Base-by-base conservation (phyloP, 352 stramenopile species). In the Pythium phragmiticola region DNA sequence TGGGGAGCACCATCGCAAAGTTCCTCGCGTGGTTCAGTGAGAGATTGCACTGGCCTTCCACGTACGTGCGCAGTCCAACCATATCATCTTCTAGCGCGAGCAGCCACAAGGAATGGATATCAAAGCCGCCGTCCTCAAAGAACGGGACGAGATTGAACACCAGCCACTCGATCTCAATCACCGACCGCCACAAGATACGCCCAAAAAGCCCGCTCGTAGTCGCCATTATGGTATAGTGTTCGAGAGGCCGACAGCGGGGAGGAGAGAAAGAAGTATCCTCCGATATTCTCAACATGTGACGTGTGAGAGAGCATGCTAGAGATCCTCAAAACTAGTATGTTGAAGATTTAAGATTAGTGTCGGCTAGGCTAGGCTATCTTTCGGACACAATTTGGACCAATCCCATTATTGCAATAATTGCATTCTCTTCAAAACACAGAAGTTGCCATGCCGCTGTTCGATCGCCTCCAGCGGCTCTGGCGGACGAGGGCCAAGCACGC, bases 391-490 rank as follows among this genome's bases (percentile, higher is more conserved):
- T 42, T 42, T 42, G 8, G 36, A 42, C 36, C 36, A 42, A 42
- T 42, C 36, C 36, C 9, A 42, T 16, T 11, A 42, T 42, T 11
- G 36, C 36, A 42, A 42, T 17, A 16, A 17, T 16, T 16, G 36
- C 36, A 4, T 2, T 2, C 2, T 42, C 36, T 11, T 42, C 36
- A 42, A 42, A 42, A 42, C 36, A 42, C 36, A 42, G 36, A 42
- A 16, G 7, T 19, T 14, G 43, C 2, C 5, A 66, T 60, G 48
- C 41, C 59, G 39, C 41, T 66, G 16, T 59, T 68, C 54, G 62
- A 63, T 34, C 62, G 62, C 26, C 17, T 68, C 36, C 62, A 68
- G 62, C 62, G 62, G 21, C 36, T 68, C 23, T 68, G 62, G 62
- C 53, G 62, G 14, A 14, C 53, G 13, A 23, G 28, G 4, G 36